Percentiles rank a stretch among this genome's conserved stretches.
These are phyloP conservation scores for Calonectria pseudoreteaudii DNA, from an alignment of 2,329 filamentous ascomycete genomes.

Conservation along the genomic window DNA sequence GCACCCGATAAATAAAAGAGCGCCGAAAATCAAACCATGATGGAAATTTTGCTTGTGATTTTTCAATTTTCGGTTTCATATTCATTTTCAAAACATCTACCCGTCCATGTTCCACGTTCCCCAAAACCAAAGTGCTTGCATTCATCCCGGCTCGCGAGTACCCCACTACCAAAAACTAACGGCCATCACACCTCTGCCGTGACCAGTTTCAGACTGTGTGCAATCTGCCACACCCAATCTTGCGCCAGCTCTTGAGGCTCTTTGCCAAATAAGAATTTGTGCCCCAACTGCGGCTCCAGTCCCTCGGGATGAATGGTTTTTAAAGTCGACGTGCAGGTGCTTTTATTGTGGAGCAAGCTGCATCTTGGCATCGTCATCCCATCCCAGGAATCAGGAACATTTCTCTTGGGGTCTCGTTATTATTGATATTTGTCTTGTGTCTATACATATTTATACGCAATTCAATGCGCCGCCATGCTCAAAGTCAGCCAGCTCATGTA, in stretches of 20 bases:
- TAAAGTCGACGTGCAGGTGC: not conserved
- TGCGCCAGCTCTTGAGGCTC: not conserved
- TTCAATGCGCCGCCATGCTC: not conserved
- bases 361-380: not conserved
- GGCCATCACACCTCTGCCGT: slow-evolving; percentile 17
- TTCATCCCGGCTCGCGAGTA: slow-evolving; percentile 30
- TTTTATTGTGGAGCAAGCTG: not conserved
- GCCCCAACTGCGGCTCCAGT: not conserved
- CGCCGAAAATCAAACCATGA: not conserved
- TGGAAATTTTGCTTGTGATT: not conserved
- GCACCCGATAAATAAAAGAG: not conserved
- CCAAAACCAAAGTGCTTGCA: not conserved
- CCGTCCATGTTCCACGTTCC: not conserved
- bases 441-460: not conserved
- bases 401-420: not conserved
- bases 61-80: not conserved
- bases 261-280: not conserved
- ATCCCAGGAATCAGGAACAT: not conserved
- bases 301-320: not conserved
- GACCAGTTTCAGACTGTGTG: not conserved
- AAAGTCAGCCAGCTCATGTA: not conserved
- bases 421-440: not conserved
- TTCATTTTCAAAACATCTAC: not conserved
- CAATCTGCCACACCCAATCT: not conserved
- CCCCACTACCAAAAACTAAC: slow-evolving; percentile 44